Conservation (phyloP, 1,139 yeast genomes). For the Hanseniaspora sp. region DNA sequence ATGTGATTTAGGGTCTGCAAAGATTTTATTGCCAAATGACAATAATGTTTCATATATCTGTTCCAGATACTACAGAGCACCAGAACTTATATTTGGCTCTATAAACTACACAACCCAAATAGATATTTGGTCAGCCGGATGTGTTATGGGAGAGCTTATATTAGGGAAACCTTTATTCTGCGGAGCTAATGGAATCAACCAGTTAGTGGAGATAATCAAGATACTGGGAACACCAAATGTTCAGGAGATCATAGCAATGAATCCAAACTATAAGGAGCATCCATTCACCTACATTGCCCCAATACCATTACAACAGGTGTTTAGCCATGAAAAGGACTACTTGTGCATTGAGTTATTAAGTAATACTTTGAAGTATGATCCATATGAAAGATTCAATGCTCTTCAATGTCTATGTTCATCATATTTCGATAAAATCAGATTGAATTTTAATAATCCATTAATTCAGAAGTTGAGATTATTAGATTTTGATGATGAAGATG, state of each 20-base stretch:
- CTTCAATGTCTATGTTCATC: constrained; percentile 27
- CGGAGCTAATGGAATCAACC: constrained; percentile 96
- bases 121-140: constrained; percentile 96
- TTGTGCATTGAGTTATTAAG: constrained; percentile 27
- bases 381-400: constrained; percentile 28
- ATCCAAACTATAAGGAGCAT: constrained; percentile 95
- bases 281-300: constrained; percentile 94
- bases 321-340: constrained; percentile 40
- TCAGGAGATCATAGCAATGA: constrained; percentile 89
- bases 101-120: constrained; percentile 91
- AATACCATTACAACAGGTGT: constrained; percentile 75
- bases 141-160: constrained; percentile 93
- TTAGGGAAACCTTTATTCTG: constrained; percentile 95
- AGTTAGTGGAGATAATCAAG: constrained; percentile 89
- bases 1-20: constrained; percentile 98
- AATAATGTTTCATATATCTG: constrained; percentile 95
- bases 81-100: constrained; percentile 84
- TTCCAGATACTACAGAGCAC: constrained; percentile 92
- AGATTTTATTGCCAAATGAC: constrained; percentile 75
- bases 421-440: constrained; percentile 28
- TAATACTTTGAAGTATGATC: constrained; percentile 28
- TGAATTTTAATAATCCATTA: constrained; percentile 19
- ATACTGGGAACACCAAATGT: constrained; percentile 90
- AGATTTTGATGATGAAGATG: constrained; percentile 24
- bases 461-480: constrained; percentile 22